Base-by-base conservation (phyloP, 345 rosid species). In the Boechera retrofracta region DNA sequence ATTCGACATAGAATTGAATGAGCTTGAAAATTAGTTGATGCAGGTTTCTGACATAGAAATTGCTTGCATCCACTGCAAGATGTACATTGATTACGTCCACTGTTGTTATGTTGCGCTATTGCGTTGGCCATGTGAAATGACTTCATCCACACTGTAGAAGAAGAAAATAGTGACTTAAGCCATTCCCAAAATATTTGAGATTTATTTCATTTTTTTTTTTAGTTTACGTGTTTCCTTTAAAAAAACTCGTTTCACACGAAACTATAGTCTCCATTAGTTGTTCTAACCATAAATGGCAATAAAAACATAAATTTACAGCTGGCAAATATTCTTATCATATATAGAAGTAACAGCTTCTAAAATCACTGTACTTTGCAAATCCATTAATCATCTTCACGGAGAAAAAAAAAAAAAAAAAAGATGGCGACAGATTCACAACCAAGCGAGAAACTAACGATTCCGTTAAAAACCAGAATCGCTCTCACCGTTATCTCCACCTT, bases 391-490 rank as follows among this genome's bases (percentile, higher is more conserved):
- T 21, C 24, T 36, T 48, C 61, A 53, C 39, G 36, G 51, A 5
- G 3, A 16, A 16, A 16, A 16, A 44, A 4, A 35, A 64, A 38
- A n/a, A 13, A 0, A 5, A n/a, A n/a, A n/a, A 60, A 71, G 45
- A 80, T 80, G 83, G 73, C 80, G 10, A 58, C 69, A 39, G 42
- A 64, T 24, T 48, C 77, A 3, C 76, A 74, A 21, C 48, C 64
- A 18, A 69, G 49, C 51, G 44, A 35, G n/a, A 78, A 73, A n/a
- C 89, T 76, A 5, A 65, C 75, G 48, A 82, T 92, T 63, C 92
- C 97, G 11, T 83, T 84, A 62, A 93, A 69, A 78, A 91, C 93
- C 0, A 87, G 89, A 18, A 52, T 93, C 60, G 59, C 79, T 21
- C 6, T 87, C 74, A 6, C 83, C 48, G 0, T 89, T 0, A 10